phyloP scores from a whole-genome alignment of 169 alveolate genomes.

The Toxoplasma gondii region DNA sequence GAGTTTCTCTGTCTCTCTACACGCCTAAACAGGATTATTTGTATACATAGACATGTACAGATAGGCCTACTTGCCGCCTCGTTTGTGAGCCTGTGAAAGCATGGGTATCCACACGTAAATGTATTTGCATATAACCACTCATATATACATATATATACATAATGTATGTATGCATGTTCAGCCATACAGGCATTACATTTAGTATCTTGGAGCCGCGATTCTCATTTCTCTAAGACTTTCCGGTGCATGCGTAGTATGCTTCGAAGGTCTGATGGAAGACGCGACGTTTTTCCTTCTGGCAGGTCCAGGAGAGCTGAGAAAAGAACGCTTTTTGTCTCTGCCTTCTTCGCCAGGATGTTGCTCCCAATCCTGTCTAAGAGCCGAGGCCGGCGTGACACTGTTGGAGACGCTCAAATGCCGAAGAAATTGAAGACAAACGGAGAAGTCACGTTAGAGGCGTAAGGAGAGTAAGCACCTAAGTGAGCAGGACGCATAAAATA shows the following conservation, averaged over 20 bases:
- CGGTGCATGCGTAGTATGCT: too few species aligned
- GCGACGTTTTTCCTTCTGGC: too few species aligned
- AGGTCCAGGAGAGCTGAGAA: too few species aligned
- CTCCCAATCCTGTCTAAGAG: not conserved
- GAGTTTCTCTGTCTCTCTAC: not conserved
- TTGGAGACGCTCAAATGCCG: not conserved
- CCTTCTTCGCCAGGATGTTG: not conserved
- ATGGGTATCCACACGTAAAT: not conserved
- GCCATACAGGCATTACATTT: not conserved
- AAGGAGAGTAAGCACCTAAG: constrained; percentile 22
- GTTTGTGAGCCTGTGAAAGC: not conserved
- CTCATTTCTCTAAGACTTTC: too few species aligned
- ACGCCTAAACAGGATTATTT: too few species aligned
- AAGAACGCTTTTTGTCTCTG: too few species aligned
- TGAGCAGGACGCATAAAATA: not conserved
- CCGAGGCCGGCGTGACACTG: not conserved
- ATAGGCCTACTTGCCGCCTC: not conserved
- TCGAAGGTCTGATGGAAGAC: too few species aligned
- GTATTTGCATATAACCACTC: not conserved
- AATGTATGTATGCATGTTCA: not conserved
- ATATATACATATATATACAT: too few species aligned
- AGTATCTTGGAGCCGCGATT: too few species aligned
- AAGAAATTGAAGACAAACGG: not conserved
- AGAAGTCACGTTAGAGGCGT: not conserved
- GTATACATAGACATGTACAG: not conserved